phyloP scores from a whole-genome alignment of 2,329 filamentous ascomycete genomes.

The Aspergillus quadrilineatus region DNA sequence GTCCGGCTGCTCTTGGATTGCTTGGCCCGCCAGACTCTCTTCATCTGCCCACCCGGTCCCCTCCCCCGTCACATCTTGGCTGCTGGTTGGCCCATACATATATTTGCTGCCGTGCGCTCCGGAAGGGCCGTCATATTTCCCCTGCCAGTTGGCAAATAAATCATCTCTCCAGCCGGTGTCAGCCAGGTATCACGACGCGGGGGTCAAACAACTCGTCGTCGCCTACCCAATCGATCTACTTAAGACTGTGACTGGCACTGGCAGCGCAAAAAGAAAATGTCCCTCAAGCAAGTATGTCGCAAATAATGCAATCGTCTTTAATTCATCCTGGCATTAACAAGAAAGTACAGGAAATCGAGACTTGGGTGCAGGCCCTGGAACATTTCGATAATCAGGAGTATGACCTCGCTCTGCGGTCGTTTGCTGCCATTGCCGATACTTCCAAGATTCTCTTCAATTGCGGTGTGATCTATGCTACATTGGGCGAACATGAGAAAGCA shows the following conservation, averaged over 20 bases:
- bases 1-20: slow-evolving; percentile 1
- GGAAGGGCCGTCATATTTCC: slow-evolving; percentile 1
- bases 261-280: slow-evolving; percentile 44
- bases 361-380: slow-evolving; percentile 87
- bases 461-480: slow-evolving; percentile 93
- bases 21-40: slow-evolving; percentile 6
- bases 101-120: slow-evolving; percentile 6
- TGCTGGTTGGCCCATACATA: slow-evolving; percentile 13
- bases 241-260: slow-evolving; percentile 13
- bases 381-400: slow-evolving; percentile 98
- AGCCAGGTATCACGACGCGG: slow-evolving; percentile 10
- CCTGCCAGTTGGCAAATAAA: slow-evolving; percentile 13
- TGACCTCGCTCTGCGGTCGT: slow-evolving; percentile 79
- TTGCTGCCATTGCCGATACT: slow-evolving; percentile 86
- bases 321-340: slow-evolving; percentile 2
- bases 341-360: slow-evolving; percentile 85
- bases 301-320: background rate
- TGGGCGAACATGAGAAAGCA: slow-evolving; percentile 93
- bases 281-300: slow-evolving; percentile 58
- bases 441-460: slow-evolving; percentile 99
- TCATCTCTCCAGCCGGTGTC: slow-evolving; percentile 10
- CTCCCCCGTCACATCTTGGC: slow-evolving; percentile 10
- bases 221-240: slow-evolving; percentile 6
- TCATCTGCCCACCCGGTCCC: slow-evolving; percentile 8
- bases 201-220: slow-evolving; percentile 6